A percentile compares a stretch with the other conserved stretches of the same genome.
These are phyloP conservation scores for Pseudocercospora macadamiae DNA, from an alignment of 2,329 filamentous ascomycete genomes.

Conservation along the genomic window DNA sequence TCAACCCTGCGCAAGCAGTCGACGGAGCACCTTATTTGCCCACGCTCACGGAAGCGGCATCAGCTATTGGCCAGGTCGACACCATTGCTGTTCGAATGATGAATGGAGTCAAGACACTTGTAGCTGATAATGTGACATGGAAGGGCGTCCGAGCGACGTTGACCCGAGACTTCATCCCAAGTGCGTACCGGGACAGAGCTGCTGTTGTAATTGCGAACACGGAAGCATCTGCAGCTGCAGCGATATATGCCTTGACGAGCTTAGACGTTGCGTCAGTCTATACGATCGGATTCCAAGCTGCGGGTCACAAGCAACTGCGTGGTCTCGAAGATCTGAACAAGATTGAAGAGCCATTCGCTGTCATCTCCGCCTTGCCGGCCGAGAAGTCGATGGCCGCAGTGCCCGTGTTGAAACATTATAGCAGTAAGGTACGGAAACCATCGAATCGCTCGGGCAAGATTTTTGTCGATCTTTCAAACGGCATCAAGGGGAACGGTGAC, in stretches of 20 bases:
- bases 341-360: slow-evolving; percentile 77
- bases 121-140: slow-evolving; percentile 84
- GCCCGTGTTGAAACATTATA: slow-evolving; percentile 74
- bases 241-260: slow-evolving; percentile 76
- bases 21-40: slow-evolving; percentile 62
- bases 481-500: slow-evolving; percentile 65
- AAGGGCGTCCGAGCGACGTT: slow-evolving; percentile 81
- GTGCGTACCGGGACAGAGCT: slow-evolving; percentile 74
- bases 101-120: slow-evolving; percentile 57
- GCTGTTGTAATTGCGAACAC: slow-evolving; percentile 75
- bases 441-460: slow-evolving; percentile 59
- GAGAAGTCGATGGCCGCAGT: slow-evolving; percentile 79
- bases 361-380: slow-evolving; percentile 76
- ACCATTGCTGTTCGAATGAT: slow-evolving; percentile 70
- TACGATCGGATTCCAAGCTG: slow-evolving; percentile 73
- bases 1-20: slow-evolving; percentile 69
- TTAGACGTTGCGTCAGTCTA: slow-evolving; percentile 78
- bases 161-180: slow-evolving; percentile 79
- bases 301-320: slow-evolving; percentile 58
- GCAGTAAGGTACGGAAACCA: slow-evolving; percentile 45
- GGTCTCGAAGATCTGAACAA: slow-evolving; percentile 79
- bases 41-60: slow-evolving; percentile 72
- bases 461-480: slow-evolving; percentile 77
- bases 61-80: slow-evolving; percentile 78
- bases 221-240: slow-evolving; percentile 74